Percentiles rank a stretch among this genome's conserved stretches.
Evolutionary conservation across 805 yeast genomes (phyloP).

Genomic region (Jamesozyma rosinii): DNA sequence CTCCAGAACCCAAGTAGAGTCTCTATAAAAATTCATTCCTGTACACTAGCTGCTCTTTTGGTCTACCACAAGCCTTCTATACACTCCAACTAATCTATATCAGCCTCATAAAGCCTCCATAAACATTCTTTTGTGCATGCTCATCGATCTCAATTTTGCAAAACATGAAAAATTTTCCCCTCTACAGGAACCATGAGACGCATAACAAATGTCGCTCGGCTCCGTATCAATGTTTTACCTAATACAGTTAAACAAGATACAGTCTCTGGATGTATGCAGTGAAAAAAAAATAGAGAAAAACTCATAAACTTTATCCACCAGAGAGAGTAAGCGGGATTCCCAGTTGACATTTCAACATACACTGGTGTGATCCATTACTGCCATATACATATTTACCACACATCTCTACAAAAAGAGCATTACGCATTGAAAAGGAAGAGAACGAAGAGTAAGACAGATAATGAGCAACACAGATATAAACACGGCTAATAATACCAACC

Average conservation of each 20-base stretch:
- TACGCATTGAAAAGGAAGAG: too few relatives aligned
- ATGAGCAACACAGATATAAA: background rate
- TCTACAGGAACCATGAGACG: background rate
- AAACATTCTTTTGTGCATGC: too few relatives aligned
- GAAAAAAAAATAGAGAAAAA: background rate
- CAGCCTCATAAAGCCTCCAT: too few relatives aligned
- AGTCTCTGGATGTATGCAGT: background rate
- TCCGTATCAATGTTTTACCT: background rate
- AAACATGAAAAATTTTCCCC: background rate
- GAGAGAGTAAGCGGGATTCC: too few relatives aligned
- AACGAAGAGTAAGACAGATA: too few relatives aligned
- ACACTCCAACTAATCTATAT: too few relatives aligned
- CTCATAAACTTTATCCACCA: background rate
- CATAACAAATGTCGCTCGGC: background rate
- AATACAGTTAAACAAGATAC: background rate
- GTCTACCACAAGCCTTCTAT: too few relatives aligned
- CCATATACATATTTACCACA: background rate
- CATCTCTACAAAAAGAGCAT: background rate
- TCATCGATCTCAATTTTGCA: background rate
- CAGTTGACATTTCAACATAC: too few relatives aligned
- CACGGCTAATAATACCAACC: background rate
- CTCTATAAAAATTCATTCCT: slow-evolving; percentile 32
- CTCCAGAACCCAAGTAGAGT: slow-evolving; percentile 33
- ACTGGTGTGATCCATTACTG: too few relatives aligned
- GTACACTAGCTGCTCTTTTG: background rate